phyloP scores from a whole-genome alignment of 78 protist genomes.

The Salpingoeca rosetta region DNA sequence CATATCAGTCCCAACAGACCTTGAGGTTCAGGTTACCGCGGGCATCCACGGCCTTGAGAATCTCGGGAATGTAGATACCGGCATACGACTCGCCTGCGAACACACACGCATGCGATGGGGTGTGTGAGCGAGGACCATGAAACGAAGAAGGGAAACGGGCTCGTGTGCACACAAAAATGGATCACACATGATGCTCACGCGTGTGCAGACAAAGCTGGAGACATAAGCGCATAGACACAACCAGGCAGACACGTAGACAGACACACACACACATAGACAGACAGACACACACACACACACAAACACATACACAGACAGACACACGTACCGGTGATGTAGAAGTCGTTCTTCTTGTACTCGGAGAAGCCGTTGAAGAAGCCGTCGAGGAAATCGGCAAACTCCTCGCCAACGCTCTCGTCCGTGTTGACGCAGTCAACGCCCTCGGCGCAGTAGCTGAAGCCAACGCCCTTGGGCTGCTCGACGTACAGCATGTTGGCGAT shows the following conservation, averaged over 20 bases:
- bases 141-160: no score
- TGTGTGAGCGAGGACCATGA: no score
- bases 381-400: background rate
- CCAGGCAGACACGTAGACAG: no score
- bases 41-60: background rate
- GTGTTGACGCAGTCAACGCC: background rate
- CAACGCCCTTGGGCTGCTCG: conserved; percentile 56
- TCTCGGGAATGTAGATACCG: background rate
- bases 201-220: no score
- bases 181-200: no score
- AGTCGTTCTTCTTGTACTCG: conserved; percentile 3
- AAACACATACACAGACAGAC: no score
- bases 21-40: background rate
- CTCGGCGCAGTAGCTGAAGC: conserved; percentile 32
- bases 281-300: no score
- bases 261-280: no score
- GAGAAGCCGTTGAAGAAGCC: conserved; percentile 8
- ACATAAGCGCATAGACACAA: no score
- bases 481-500: conserved; percentile 38
- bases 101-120: no score
- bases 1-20: no score
- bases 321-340: conserved; percentile 32
- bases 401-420: background rate
- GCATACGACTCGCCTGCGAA: conserved; percentile 45
- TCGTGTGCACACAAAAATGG: no score